Conservation (phyloP, 805 yeast genomes). For the Yarrowia hollandica region DNA sequence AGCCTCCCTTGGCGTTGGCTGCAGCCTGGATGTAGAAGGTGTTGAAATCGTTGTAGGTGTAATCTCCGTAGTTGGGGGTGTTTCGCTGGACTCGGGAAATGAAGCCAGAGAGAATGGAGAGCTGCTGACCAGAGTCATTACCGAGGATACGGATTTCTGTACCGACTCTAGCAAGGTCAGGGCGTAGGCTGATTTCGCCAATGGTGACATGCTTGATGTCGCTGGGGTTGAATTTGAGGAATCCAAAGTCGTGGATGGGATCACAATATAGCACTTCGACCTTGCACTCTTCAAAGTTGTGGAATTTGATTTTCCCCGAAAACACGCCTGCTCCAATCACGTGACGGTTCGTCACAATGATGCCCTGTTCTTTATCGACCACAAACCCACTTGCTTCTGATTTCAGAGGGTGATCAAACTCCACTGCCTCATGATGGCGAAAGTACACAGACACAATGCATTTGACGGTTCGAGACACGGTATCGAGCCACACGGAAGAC, state of each 20-base stretch:
- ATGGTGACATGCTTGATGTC: constrained; percentile 74
- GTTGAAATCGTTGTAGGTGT: constrained; percentile 88
- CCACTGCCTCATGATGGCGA: constrained; percentile 79
- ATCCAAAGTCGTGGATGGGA: constrained; percentile 94
- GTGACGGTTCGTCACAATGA: constrained; percentile 87
- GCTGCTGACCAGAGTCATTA: constrained; percentile 93
- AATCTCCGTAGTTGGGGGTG: constrained; percentile 87
- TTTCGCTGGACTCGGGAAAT: constrained; percentile 82
- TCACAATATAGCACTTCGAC: constrained; percentile 86
- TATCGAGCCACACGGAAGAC: constrained; percentile 66
- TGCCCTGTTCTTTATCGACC: constrained; percentile 77
- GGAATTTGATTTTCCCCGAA: constrained; percentile 86
- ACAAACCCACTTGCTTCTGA: constrained; percentile 90
- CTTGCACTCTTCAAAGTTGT: constrained; percentile 89
- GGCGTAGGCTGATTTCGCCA: constrained; percentile 63
- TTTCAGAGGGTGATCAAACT: constrained; percentile 75
- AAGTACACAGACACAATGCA: constrained; percentile 89
- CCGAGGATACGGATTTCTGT: constrained; percentile 92
- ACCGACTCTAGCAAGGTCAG: constrained; percentile 86
- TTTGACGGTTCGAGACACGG: constrained; percentile 77
- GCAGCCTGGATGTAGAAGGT: constrained; percentile 96
- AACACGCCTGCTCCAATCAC: constrained; percentile 97
- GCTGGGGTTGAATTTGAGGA: constrained; percentile 72
- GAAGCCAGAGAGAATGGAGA: constrained; percentile 84
- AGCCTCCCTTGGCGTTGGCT: constrained; percentile 95